Evolutionary conservation across 2,329 filamentous ascomycete species (phyloP).

Genomic region (Xylaria sp.): DNA sequence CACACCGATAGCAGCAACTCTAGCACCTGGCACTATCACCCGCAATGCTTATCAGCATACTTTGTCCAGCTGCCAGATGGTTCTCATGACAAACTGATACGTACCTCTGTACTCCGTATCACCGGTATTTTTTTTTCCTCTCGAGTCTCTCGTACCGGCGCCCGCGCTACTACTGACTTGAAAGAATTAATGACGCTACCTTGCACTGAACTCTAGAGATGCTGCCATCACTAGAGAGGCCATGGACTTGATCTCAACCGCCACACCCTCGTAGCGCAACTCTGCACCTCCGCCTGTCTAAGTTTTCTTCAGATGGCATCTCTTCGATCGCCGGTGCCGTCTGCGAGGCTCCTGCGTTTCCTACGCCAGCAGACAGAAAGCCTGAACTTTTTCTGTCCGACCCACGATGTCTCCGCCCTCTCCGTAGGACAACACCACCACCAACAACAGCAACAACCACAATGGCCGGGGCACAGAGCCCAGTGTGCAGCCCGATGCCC

Average conservation of each 20-base stretch:
- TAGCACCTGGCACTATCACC: conserved; percentile 27
- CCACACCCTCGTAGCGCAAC: conserved; percentile 16
- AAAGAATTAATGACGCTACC: conserved; percentile 20
- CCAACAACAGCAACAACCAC: too few relatives aligned
- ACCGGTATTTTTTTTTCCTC: conserved; percentile 21
- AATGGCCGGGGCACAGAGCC: conserved; percentile 8
- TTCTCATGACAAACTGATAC: conserved; percentile 3
- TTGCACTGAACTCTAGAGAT: conserved; percentile 26
- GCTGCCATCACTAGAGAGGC: conserved; percentile 20
- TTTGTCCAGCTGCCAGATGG: conserved; percentile 19
- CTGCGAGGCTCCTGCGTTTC: conserved; percentile 73
- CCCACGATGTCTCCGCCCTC: conserved; percentile 42
- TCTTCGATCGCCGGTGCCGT: conserved; percentile 61
- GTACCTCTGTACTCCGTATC: conserved; percentile 20
- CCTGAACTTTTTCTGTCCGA: conserved; percentile 61
- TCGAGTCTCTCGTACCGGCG: not conserved
- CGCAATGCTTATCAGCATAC: conserved; percentile 11
- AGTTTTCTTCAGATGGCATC: conserved; percentile 56
- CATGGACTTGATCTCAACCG: conserved; percentile 28
- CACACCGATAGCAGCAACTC: not conserved
- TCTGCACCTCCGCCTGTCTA: not conserved
- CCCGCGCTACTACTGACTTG: conserved; percentile 15
- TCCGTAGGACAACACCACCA: conserved; percentile 19
- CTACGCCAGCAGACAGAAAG: conserved; percentile 76
- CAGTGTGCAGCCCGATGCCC: conserved; percentile 45